Conservation (phyloP, 2,329 filamentous ascomycete genomes). For the Alternaria novae-zelandiae region DNA sequence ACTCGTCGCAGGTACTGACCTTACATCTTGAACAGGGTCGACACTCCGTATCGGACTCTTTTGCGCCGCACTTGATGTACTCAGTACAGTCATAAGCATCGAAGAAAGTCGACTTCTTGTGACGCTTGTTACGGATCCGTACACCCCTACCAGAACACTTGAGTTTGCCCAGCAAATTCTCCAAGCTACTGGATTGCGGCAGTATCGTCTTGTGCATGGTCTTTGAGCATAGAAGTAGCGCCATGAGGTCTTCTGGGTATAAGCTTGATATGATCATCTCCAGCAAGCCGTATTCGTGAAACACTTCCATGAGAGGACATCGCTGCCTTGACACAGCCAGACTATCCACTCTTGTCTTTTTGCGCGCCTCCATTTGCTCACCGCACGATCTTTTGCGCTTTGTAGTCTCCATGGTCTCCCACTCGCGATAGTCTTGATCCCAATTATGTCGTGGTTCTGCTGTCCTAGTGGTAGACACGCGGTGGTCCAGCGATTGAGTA, state of each 20-base stretch:
- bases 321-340: not conserved
- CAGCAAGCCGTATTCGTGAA: slow-evolving; percentile 41
- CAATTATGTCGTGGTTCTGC: not conserved
- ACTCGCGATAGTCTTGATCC: not conserved
- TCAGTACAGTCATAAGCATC: slow-evolving; percentile 29
- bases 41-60: slow-evolving; percentile 16
- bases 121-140: slow-evolving; percentile 24
- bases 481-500: not conserved
- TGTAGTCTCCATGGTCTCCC: slow-evolving; percentile 6
- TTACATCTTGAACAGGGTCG: slow-evolving; percentile 35
- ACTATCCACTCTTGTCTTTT: slow-evolving; percentile 12
- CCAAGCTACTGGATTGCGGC: slow-evolving; percentile 28
- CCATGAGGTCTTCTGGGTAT: slow-evolving; percentile 33
- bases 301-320: slow-evolving; percentile 25
- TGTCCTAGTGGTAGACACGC: not conserved
- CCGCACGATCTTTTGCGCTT: slow-evolving; percentile 32
- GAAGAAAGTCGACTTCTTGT: slow-evolving; percentile 34
- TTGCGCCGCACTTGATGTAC: slow-evolving; percentile 30
- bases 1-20: slow-evolving; percentile 44
- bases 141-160: slow-evolving; percentile 37
- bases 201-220: slow-evolving; percentile 31
- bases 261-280: slow-evolving; percentile 31
- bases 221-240: slow-evolving; percentile 39
- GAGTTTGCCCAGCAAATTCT: slow-evolving; percentile 35
- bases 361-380: not conserved